phyloP scores from a whole-genome alignment of 768 basidiomycete species.

The Russula ochroleuca region DNA sequence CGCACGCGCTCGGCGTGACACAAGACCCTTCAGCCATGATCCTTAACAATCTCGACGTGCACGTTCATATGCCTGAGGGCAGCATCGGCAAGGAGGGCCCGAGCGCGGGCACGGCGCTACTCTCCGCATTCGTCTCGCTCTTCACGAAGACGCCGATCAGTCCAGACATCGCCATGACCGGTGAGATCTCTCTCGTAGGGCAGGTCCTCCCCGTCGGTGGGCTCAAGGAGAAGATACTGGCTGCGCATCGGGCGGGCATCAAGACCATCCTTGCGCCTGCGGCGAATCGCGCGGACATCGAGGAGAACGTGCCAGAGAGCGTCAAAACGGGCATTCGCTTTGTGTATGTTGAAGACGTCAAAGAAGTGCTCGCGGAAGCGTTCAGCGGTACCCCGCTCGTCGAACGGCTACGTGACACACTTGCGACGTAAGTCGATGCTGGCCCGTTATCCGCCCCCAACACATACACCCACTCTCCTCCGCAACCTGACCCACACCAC shows the following conservation, averaged over 20 bases:
- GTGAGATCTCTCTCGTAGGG: slow-evolving; percentile 93
- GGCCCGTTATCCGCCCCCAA: not conserved
- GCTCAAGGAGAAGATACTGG: slow-evolving; percentile 92
- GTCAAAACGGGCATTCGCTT: slow-evolving; percentile 94
- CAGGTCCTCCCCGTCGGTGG: slow-evolving; percentile 96
- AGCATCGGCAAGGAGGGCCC: slow-evolving; percentile 94
- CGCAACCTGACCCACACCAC: not conserved
- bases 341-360: slow-evolving; percentile 92
- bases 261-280: slow-evolving; percentile 84
- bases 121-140: slow-evolving; percentile 87
- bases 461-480: not conserved
- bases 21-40: slow-evolving; percentile 65
- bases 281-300: slow-evolving; percentile 90
- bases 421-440: slow-evolving; percentile 29
- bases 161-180: slow-evolving; percentile 96
- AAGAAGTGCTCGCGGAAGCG: slow-evolving; percentile 83
- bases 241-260: slow-evolving; percentile 95
- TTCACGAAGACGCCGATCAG: slow-evolving; percentile 81
- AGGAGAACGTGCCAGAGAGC: slow-evolving; percentile 94
- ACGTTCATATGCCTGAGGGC: slow-evolving; percentile 97
- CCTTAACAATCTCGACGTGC: slow-evolving; percentile 81
- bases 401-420: slow-evolving; percentile 66
- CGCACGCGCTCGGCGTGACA: slow-evolving; percentile 85
- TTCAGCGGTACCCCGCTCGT: slow-evolving; percentile 60
- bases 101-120: slow-evolving; percentile 90